Base-by-base conservation (phyloP, 2,329 filamentous ascomycete species). In the Metarhizium robertsii region DNA sequence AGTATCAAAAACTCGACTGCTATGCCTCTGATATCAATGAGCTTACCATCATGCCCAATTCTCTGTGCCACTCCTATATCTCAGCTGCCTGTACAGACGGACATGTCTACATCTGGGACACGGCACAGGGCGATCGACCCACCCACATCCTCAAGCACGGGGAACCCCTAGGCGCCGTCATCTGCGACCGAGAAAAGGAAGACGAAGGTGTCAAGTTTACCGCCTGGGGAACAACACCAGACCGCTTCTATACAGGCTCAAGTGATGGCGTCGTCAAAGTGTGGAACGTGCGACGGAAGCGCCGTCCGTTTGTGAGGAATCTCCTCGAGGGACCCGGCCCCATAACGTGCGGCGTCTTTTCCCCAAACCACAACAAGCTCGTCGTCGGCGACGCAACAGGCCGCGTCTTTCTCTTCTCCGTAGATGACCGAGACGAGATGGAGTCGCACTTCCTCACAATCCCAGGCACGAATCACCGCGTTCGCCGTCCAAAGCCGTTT, bases 191-290 rank as follows among this genome's bases (percentile, higher is more conserved):
- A 13, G 80, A 83, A 56, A 68, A 71, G 8, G 79, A 81, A 52
- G 83, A 86, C 56, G 78, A 79, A 0, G 83, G 83, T 2, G 80
- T 85, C 46, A 85, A 85, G 62, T 85, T 86, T 60, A 78, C 77
- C 0, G 77, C 81, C 4, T 86, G 83, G 83, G 83, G 80, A 1
- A 75, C 71, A 16, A 79, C 76, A 0, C 65, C 72, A 0, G 79
- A 83, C 54, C 74, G 82, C 0, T 75, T 86, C 47, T 86, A 86
- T 60, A 85, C 82, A 0, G 83, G 83, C 1, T 81, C 80, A 0
- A 85, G 83, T 1, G 83, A 86, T 58, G 83, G 83, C 1, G 72
- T 79, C 0, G 73, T 86, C 16, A 85, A 82, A 57, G 80, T 81
- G 2, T 86, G 83, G 83, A 81, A 85, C 58, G 68, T 86, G 8